Percentiles rank a stretch among this genome's conserved stretches.
These are phyloP conservation scores for Talaromyces funiculosus DNA, from an alignment of 2,329 filamentous ascomycete genomes.

Conservation along the genomic window DNA sequence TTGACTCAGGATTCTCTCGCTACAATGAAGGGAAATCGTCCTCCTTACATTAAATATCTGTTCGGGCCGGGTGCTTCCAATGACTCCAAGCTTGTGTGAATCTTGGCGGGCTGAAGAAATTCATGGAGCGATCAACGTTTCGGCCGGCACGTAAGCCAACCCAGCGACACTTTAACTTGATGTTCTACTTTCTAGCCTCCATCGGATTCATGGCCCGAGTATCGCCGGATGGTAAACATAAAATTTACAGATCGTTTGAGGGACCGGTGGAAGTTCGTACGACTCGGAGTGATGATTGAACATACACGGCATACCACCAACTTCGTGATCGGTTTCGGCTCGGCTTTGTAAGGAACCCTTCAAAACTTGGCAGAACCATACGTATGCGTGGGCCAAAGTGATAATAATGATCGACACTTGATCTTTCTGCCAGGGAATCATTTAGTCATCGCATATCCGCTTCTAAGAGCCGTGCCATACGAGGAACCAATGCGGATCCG, in stretches of 20 bases:
- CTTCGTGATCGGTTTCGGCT: background rate
- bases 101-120: background rate
- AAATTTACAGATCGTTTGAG: background rate
- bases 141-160: background rate
- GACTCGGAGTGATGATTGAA: background rate
- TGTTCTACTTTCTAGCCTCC: background rate
- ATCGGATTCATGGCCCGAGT: background rate
- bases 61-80: slow-evolving; percentile 3
- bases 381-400: background rate
- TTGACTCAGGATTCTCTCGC: slow-evolving; percentile 71
- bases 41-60: slow-evolving; percentile 58
- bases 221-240: background rate
- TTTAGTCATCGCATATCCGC: background rate
- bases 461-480: background rate
- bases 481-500: background rate
- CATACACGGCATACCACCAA: background rate
- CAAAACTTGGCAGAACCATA: background rate
- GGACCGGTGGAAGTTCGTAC: background rate
- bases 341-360: background rate
- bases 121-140: background rate
- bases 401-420: background rate
- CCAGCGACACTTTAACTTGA: background rate
- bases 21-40: slow-evolving; percentile 62
- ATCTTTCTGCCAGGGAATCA: background rate
- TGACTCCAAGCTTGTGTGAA: background rate